phyloP scores from a whole-genome alignment of 2,329 filamentous ascomycete genomes.

The Verticillium isaacii region DNA sequence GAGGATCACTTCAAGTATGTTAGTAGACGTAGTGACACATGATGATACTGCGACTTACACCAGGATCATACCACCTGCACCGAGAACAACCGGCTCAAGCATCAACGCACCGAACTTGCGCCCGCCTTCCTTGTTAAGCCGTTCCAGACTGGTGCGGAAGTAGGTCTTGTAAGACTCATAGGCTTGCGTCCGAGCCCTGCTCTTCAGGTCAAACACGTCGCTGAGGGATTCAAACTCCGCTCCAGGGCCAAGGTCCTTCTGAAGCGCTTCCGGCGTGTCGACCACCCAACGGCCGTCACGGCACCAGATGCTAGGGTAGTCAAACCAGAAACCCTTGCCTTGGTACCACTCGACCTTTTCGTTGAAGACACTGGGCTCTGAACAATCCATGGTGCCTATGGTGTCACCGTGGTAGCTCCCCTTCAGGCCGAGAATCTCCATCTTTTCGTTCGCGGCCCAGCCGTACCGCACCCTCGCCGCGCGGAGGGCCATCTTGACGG shows the following conservation, averaged over 20 bases:
- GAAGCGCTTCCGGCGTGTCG: conserved; percentile 45
- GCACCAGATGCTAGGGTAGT: conserved; percentile 69
- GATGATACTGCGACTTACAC: conserved; percentile 45
- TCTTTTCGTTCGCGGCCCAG: conserved; percentile 53
- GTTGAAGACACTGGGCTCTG: conserved; percentile 73
- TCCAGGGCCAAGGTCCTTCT: conserved; percentile 36
- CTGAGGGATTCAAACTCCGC: conserved; percentile 42
- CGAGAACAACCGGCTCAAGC: conserved; percentile 75
- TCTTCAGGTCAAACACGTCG: conserved; percentile 56
- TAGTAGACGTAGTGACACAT: conserved; percentile 2
- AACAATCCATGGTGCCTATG: conserved; percentile 82
- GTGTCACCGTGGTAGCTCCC: conserved; percentile 86
- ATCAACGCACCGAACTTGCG: conserved; percentile 72
- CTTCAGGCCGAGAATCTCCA: conserved; percentile 69
- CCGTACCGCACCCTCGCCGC: conserved; percentile 63
- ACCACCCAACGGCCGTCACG: conserved; percentile 62
- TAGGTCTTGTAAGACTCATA: conserved; percentile 53
- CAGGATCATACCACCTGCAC: conserved; percentile 79
- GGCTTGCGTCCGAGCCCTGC: conserved; percentile 37
- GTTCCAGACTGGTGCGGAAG: conserved; percentile 50
- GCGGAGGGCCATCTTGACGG: conserved; percentile 77
- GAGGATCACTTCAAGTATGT: conserved; percentile 57
- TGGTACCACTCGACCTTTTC: conserved; percentile 84
- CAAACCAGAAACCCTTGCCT: conserved; percentile 75
- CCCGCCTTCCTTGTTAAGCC: conserved; percentile 45